A percentile compares a stretch with the other conserved stretches of the same genome.
Evolutionary conservation across 768 basidiomycete genomes (phyloP).

Genomic region (Russula compacta): DNA sequence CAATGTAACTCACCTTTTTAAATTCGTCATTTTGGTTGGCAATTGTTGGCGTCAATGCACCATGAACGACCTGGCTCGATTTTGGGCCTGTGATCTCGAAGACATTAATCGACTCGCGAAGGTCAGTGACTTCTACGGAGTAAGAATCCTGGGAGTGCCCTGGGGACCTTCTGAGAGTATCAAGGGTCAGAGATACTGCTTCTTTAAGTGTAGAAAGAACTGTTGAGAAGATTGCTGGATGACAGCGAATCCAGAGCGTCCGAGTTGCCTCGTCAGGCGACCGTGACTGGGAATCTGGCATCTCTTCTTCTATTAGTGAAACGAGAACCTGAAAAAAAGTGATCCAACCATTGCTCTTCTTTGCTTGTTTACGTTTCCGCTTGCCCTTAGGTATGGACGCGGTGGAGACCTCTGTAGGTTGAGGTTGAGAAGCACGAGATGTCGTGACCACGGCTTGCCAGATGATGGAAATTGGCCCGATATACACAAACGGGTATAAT

Average conservation of each 20-base stretch:
- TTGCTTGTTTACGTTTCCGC: conserved; percentile 25
- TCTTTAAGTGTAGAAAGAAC: conserved; percentile 43
- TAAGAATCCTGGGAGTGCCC: conserved; percentile 23
- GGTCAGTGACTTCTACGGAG: conserved; percentile 58
- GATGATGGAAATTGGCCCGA: conserved; percentile 63
- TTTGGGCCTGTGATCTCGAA: conserved; percentile 91
- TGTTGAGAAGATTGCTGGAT: conserved; percentile 61
- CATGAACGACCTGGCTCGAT: conserved; percentile 53
- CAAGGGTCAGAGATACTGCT: conserved; percentile 43
- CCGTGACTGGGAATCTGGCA: conserved; percentile 25
- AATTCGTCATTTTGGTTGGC: conserved; percentile 45
- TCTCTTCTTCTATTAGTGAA: conserved; percentile 12
- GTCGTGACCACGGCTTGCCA: conserved; percentile 45
- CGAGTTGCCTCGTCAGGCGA: conserved; percentile 25
- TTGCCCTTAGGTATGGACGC: conserved; percentile 20
- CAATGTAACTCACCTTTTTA: conserved; percentile 37
- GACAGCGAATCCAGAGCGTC: conserved; percentile 66
- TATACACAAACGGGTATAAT: conserved; percentile 57
- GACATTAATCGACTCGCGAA: conserved; percentile 60
- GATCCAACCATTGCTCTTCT: conserved; percentile 3
- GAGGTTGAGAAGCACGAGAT: not conserved
- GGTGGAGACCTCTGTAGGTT: not conserved
- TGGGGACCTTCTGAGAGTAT: conserved; percentile 24
- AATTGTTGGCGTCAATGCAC: conserved; percentile 25
- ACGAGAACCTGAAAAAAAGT: not conserved